Conservation (phyloP, 2,329 filamentous ascomycete genomes). For the Fusarium staphyleae region DNA sequence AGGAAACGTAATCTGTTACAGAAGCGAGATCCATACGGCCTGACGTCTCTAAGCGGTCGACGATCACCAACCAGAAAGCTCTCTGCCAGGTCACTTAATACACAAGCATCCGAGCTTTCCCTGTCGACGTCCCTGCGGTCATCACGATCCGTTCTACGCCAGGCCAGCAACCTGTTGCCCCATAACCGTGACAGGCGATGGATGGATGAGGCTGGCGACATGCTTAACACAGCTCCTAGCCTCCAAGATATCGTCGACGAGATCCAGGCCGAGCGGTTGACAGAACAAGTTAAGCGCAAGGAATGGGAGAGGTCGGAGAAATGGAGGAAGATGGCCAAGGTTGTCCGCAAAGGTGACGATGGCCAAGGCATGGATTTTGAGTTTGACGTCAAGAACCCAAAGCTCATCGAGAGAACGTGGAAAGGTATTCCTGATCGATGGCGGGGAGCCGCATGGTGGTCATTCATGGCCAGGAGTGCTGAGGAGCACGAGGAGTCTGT, state of each 20-base stretch:
- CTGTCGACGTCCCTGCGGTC: constrained; percentile 58
- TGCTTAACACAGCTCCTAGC: constrained; percentile 67
- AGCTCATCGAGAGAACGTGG: constrained; percentile 91
- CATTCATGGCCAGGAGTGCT: constrained; percentile 83
- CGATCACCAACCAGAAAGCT: constrained; percentile 61
- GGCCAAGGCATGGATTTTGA: constrained; percentile 67
- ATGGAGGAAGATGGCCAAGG: constrained; percentile 71
- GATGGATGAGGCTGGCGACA: constrained; percentile 72
- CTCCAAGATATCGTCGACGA: constrained; percentile 64
- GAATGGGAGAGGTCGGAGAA: constrained; percentile 70
- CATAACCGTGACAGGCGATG: constrained; percentile 67
- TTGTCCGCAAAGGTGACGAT: constrained; percentile 57
- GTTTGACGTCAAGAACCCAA: constrained; percentile 83
- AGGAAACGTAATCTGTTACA: constrained; percentile 55
- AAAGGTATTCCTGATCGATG: constrained; percentile 97
- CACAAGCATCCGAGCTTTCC: constrained; percentile 61
- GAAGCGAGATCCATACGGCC: constrained; percentile 46
- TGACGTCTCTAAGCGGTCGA: constrained; percentile 50
- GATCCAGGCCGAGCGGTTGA: constrained; percentile 58
- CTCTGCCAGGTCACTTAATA: constrained; percentile 65
- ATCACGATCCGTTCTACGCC: constrained; percentile 62
- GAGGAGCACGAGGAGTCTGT: constrained; percentile 66
- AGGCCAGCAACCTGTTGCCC: constrained; percentile 65
- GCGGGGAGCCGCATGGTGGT: constrained; percentile 93
- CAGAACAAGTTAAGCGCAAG: constrained; percentile 66